phyloP scores from a whole-genome alignment of 2,329 filamentous ascomycete genomes.

The Colletotrichum aenigma region DNA sequence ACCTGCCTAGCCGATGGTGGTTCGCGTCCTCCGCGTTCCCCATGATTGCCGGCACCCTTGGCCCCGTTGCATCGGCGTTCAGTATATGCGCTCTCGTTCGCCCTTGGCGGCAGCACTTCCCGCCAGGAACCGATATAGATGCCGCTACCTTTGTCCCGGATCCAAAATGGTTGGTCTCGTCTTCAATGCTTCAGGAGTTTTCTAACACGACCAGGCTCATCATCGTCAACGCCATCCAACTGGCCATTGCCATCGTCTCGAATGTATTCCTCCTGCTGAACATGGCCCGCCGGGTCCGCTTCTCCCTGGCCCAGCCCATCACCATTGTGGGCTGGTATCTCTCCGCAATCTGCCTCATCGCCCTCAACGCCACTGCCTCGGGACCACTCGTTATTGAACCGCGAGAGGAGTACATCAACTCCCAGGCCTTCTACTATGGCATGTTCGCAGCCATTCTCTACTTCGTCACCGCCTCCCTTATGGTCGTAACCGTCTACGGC shows the following conservation, averaged over 20 bases:
- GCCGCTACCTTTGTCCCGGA: constrained; percentile 63
- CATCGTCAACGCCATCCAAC: constrained; percentile 76
- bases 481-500: constrained; percentile 80
- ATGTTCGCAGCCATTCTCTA: constrained; percentile 82
- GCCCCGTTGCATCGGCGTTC: constrained; percentile 85
- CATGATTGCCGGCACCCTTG: constrained; percentile 82
- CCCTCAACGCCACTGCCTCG: constrained; percentile 68
- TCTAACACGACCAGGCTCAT: constrained; percentile 58
- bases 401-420: constrained; percentile 63
- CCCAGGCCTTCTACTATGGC: constrained; percentile 87
- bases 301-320: constrained; percentile 80
- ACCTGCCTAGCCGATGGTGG: constrained; percentile 60
- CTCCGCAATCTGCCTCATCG: constrained; percentile 67
- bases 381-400: constrained; percentile 55
- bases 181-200: background rate
- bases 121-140: constrained; percentile 49
- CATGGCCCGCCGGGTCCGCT: constrained; percentile 81
- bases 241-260: constrained; percentile 76
- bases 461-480: constrained; percentile 76
- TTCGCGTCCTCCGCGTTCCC: constrained; percentile 71
- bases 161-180: constrained; percentile 64
- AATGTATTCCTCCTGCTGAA: constrained; percentile 87
- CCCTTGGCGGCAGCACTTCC: constrained; percentile 71
- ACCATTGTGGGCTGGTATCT: constrained; percentile 82
- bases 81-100: constrained; percentile 86